Percentiles rank a stretch among this genome's conserved stretches.
phyloP scores from a whole-genome alignment of 2,329 filamentous ascomycete genomes.

The Plectosphaerella cucumerina region DNA sequence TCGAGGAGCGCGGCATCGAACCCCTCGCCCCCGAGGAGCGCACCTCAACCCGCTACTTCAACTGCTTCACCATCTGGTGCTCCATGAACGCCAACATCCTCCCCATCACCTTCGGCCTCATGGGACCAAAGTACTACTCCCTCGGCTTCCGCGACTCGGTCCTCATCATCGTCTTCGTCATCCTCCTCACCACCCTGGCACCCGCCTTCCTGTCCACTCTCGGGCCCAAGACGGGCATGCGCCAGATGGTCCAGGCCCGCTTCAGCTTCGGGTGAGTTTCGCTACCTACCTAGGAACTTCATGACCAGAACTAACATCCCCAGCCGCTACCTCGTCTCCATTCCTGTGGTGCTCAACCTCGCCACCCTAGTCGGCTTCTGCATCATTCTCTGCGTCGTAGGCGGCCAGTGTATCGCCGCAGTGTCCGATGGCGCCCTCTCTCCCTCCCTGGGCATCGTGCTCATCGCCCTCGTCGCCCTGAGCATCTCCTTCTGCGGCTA shows the following conservation, averaged over 20 bases:
- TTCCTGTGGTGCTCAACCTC: slow-evolving; percentile 60
- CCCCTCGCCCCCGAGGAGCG: slow-evolving; percentile 38
- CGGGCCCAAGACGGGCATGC: slow-evolving; percentile 59
- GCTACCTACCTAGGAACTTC: slow-evolving; percentile 7
- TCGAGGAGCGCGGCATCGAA: slow-evolving; percentile 39
- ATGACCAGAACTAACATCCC: too few relatives aligned
- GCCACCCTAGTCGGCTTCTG: slow-evolving; percentile 61
- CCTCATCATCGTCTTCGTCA: slow-evolving; percentile 61
- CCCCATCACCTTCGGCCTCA: slow-evolving; percentile 58
- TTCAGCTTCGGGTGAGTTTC: slow-evolving; percentile 53
- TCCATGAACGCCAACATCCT: slow-evolving; percentile 45
- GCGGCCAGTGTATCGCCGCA: slow-evolving; percentile 54
- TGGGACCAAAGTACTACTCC: slow-evolving; percentile 51
- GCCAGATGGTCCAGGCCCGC: slow-evolving; percentile 62
- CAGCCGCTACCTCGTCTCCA: slow-evolving; percentile 50
- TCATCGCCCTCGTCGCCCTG: slow-evolving; percentile 53
- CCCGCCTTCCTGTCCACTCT: slow-evolving; percentile 55
- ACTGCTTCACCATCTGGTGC: slow-evolving; percentile 44
- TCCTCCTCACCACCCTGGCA: slow-evolving; percentile 46
- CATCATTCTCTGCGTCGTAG: slow-evolving; percentile 57
- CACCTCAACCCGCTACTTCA: slow-evolving; percentile 34
- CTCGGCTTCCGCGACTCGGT: slow-evolving; percentile 53
- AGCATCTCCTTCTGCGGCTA: slow-evolving; percentile 60
- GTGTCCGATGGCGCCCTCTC: slow-evolving; percentile 44
- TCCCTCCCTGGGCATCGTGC: slow-evolving; percentile 54